Base-by-base conservation (phyloP, 305 asterid genomes). In the Solanum chacoense region DNA sequence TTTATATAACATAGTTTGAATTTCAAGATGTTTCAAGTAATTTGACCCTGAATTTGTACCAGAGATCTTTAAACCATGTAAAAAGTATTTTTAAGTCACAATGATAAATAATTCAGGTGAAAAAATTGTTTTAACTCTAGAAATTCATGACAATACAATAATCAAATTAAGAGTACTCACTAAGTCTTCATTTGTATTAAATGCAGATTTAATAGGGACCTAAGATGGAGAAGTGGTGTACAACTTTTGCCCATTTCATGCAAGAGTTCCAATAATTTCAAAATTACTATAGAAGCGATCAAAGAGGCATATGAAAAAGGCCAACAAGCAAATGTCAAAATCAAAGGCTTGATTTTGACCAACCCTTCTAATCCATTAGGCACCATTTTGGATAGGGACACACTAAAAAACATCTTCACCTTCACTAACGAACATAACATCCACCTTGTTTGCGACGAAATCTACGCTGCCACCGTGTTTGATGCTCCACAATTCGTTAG, bases 301-400 rank as follows among this genome's bases (percentile, higher is more conserved):
- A 94, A 95, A 81, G 89, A 91, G 14, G 93, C 98, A 2, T 95
- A 91, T 9, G 88, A 90, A 89, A 90, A 91, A 6, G 98, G 98
- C 59, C 35, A 14, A 29, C 76, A 88, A 5, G 91, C 87, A 83
- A 91, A 92, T 89, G 92, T 94, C 89, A 93, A 79, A 42, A 95
- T 96, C 8, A 93, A 92, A 91, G 99, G 99, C 87, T 29, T 96
- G 6, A 92, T 96, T 88, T 22, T 94, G 26, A 86, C 97, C 11
- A 96, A 96, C 88, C 99, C 99, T 14, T 96, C 94, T 0, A 96
- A 96, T 42, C 99, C 99, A 69, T 76, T 96, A 11, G 99, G 99
- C 32, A 93, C 97, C 4, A 92, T 93, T 1, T 74, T 93, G 50
- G 94, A 92, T 65, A 91, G 16, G 59, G 88, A 90, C 50, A 94